phyloP scores from a whole-genome alignment of 2,329 filamentous ascomycete genomes.

The Arachnomyces sp. region DNA sequence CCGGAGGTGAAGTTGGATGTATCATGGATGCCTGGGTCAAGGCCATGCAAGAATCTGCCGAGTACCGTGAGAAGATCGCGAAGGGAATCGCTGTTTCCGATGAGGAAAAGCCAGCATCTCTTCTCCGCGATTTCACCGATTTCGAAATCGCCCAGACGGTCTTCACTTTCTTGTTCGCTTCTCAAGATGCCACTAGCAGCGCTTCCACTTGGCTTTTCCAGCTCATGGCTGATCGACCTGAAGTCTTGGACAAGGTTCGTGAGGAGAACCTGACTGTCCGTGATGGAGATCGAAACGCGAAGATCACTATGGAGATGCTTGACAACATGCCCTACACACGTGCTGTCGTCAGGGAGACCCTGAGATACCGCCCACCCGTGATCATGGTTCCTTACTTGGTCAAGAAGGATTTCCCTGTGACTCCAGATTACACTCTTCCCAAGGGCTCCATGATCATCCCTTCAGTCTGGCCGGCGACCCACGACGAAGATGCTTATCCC shows the following conservation, averaged over 20 bases:
- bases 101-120: conserved; percentile 70
- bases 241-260: conserved; percentile 79
- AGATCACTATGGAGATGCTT: conserved; percentile 73
- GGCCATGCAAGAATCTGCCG: conserved; percentile 76
- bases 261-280: conserved; percentile 79
- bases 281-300: conserved; percentile 63
- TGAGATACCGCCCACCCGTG: conserved; percentile 91
- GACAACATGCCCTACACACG: conserved; percentile 86
- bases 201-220: conserved; percentile 95
- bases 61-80: conserved; percentile 70
- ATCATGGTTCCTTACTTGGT: conserved; percentile 93
- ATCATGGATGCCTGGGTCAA: conserved; percentile 95
- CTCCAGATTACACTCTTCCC: conserved; percentile 77
- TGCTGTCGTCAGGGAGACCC: conserved; percentile 81
- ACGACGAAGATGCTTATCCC: conserved; percentile 86
- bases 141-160: conserved; percentile 88
- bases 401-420: conserved; percentile 93
- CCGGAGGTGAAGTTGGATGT: conserved; percentile 77
- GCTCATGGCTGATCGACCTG: conserved; percentile 85
- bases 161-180: conserved; percentile 95
- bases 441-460: conserved; percentile 96
- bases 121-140: conserved; percentile 81
- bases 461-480: conserved; percentile 80
- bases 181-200: conserved; percentile 92
- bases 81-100: conserved; percentile 61